Evolutionary conservation across 257 asterid genomes (phyloP), one percentile per base, ranked within the genome.

Genomic region (Solanum neorickii): DNA sequence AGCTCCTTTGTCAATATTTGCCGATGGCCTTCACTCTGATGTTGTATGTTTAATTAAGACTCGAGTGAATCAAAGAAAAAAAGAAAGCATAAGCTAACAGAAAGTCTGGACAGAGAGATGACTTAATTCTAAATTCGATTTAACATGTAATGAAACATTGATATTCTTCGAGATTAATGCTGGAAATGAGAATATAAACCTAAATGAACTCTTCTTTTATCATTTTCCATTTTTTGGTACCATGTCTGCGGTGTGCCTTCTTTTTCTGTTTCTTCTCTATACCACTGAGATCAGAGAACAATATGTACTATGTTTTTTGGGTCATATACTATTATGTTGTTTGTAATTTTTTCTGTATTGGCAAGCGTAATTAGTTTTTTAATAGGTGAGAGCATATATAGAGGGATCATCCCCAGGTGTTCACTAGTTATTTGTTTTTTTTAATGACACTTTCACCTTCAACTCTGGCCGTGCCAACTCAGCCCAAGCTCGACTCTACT

Each of bases 1-100:
- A 97, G 92, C 91, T 97, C 99, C 93, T 88, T 94, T 6, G 99
- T 97, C 86, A 97, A 91, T 93, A 97, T 97, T 90, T 97, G 99
- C 7, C 99, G 95, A 90, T 97, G 99, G 89, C 99, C 99, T 94
- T 97, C 99, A 94, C 99, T 96, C 99, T 97, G 85, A 65, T 91
- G 90, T 86, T 88, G 82, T 82, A 82, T 49, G 10, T 83, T 88
- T 73, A 87, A 80, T 91, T 82, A 89, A 31, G 46, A 82, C 89
- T 88, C 49, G 27, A 75, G 52, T 60, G 14, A 41, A 41, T n/a
- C 82, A 73, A 60, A 12, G 20, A n/a, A 87, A n/a, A 86, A 85
- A 87, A 86, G 74, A 86, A 29, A 86, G 66, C n/a, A 69, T 78
- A 35, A 82, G 29, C 85, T 82, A 49, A 80, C 29, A 80, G 46